phyloP scores from a whole-genome alignment of 2,329 filamentous ascomycete species.

The Colletotrichum ledebouriae region DNA sequence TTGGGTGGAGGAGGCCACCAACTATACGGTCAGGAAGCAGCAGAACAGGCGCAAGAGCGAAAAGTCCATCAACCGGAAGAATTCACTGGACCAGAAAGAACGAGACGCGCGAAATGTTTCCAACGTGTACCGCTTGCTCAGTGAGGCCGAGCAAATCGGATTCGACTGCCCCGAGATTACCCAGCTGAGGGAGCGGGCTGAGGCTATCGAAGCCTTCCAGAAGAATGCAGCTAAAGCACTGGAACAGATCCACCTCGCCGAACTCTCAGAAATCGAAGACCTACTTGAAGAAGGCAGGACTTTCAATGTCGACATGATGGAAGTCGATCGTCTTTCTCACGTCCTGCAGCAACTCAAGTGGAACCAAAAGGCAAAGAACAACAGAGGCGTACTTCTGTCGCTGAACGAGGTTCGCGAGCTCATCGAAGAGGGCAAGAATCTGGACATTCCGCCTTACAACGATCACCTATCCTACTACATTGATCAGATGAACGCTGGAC shows the following conservation, averaged over 20 bases:
- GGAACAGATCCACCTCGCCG: conserved; percentile 72
- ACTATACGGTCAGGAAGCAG: conserved; percentile 96
- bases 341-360: conserved; percentile 89
- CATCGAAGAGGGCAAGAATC: conserved; percentile 80
- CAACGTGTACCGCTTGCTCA: conserved; percentile 87
- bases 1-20: conserved; percentile 97
- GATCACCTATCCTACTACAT: conserved; percentile 82
- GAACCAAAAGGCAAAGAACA: conserved; percentile 81
- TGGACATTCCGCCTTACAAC: conserved; percentile 84
- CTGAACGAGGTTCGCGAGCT: conserved; percentile 84
- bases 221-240: conserved; percentile 79
- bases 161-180: conserved; percentile 95
- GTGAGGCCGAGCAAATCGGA: conserved; percentile 85
- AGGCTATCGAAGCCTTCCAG: conserved; percentile 88
- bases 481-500: conserved; percentile 81
- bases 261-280: conserved; percentile 85
- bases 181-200: conserved; percentile 85
- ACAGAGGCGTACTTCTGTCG: conserved; percentile 75
- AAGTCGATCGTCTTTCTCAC: conserved; percentile 85
- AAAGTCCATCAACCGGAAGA: conserved; percentile 78
- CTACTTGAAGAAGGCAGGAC: conserved; percentile 89
- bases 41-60: conserved; percentile 97
- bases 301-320: conserved; percentile 92
- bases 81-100: conserved; percentile 79
- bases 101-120: conserved; percentile 89